Conservation (phyloP, 2,329 filamentous ascomycete genomes). For the Paraconiothyrium brasiliense region DNA sequence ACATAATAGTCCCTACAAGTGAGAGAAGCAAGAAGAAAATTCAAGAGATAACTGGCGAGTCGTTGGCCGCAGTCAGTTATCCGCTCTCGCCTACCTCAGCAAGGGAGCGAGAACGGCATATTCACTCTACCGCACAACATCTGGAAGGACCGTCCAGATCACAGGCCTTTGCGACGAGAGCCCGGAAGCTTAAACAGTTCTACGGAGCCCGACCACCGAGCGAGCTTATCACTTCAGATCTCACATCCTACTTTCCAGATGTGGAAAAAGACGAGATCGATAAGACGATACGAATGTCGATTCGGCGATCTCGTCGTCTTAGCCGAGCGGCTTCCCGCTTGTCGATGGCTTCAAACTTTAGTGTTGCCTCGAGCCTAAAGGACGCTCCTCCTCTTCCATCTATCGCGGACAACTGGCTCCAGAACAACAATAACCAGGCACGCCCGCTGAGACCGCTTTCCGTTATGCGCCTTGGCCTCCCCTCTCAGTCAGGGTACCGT, state of each 20-base stretch:
- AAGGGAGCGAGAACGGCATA: conserved; percentile 72
- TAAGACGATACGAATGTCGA: conserved; percentile 90
- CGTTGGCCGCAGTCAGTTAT: conserved; percentile 84
- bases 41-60: conserved; percentile 87
- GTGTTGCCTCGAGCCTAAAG: conserved; percentile 88
- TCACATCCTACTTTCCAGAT: conserved; percentile 97
- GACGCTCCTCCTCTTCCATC: conserved; percentile 95
- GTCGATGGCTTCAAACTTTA: conserved; percentile 92
- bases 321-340: conserved; percentile 93
- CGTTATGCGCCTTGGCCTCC: conserved; percentile 66
- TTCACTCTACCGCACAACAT: conserved; percentile 61
- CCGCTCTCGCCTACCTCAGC: conserved; percentile 82
- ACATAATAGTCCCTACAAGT: conserved; percentile 67
- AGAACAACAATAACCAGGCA: conserved; percentile 59
- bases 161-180: conserved; percentile 53
- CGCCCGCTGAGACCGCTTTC: conserved; percentile 67
- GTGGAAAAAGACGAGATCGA: conserved; percentile 95
- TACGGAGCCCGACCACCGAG: conserved; percentile 93
- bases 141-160: conserved; percentile 54
- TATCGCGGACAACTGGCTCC: conserved; percentile 93
- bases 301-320: conserved; percentile 87
- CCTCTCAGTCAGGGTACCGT: conserved; percentile 72
- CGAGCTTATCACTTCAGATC: conserved; percentile 94
- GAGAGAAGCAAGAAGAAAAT: conserved; percentile 86
- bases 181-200: conserved; percentile 75